Evolutionary conservation across 495 filamentous ascomycete genomes (phyloP).

Genomic region (Lasiosphaeria ovina): DNA sequence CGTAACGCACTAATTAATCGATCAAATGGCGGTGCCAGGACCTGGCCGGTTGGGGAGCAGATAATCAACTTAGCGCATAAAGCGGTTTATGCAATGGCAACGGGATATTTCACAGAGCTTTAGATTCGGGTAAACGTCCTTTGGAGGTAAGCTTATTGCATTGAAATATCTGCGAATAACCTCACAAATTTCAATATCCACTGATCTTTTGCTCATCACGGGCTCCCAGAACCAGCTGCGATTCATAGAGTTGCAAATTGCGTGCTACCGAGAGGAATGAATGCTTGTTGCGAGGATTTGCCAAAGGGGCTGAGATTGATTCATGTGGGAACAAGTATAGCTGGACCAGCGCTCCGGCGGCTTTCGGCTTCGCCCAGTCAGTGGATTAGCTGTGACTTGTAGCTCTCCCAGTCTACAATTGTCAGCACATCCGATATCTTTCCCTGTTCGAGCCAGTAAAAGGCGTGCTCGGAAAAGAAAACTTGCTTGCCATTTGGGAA

Average conservation of each 20-base stretch:
- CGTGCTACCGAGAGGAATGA: too few relatives aligned
- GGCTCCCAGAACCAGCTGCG: too few relatives aligned
- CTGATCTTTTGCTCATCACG: too few relatives aligned
- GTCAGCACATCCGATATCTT: constrained; percentile 36
- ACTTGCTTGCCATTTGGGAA: constrained; percentile 26
- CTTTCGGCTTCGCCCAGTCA: background rate
- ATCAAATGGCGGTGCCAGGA: constrained; percentile 7
- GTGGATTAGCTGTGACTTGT: constrained; percentile 23
- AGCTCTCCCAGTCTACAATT: constrained; percentile 33
- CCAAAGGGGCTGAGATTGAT: too few relatives aligned
- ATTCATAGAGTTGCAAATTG: too few relatives aligned
- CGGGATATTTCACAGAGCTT: constrained; percentile 28
- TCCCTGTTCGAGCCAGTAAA: constrained; percentile 34
- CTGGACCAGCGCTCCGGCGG: too few relatives aligned
- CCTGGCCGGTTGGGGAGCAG: constrained; percentile 33
- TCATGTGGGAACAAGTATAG: too few relatives aligned
- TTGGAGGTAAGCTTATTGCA: too few relatives aligned
- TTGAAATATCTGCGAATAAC: too few relatives aligned
- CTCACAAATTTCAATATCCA: too few relatives aligned
- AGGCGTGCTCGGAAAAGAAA: constrained; percentile 32
- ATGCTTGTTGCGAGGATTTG: too few relatives aligned
- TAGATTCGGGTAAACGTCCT: constrained; percentile 14
- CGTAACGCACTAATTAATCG: too few relatives aligned
- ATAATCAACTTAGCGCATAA: constrained; percentile 35
- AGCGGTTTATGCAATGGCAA: constrained; percentile 27